Conservation (phyloP, 2,329 filamentous ascomycete species). For the Colletotrichum tabaci region DNA sequence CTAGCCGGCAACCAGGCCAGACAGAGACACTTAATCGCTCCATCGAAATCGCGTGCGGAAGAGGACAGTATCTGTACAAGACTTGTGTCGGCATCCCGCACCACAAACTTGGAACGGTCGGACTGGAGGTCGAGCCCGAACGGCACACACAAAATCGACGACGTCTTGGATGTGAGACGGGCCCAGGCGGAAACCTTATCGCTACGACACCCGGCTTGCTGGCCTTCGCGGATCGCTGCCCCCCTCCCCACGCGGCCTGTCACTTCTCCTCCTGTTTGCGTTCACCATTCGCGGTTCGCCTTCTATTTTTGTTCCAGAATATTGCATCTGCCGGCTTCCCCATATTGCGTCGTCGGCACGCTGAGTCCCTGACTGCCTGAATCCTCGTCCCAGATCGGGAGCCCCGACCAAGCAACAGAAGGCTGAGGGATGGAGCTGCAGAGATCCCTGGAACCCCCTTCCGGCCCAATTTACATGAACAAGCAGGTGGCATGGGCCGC, state of each 20-base stretch:
- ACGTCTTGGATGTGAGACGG: conserved; percentile 31
- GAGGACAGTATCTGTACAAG: no score
- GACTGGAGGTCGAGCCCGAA: conserved; percentile 10
- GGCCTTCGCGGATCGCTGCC: background rate
- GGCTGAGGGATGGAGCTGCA: background rate
- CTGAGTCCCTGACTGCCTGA: conserved; percentile 1
- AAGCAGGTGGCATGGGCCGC: conserved; percentile 17
- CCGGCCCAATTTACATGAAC: conserved; percentile 25
- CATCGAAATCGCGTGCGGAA: conserved; percentile 13
- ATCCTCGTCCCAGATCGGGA: conserved; percentile 23
- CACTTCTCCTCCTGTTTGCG: conserved; percentile 13
- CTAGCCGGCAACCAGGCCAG: background rate
- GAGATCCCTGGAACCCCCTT: conserved; percentile 19
- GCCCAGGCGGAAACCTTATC: conserved; percentile 36
- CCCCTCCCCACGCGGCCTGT: background rate
- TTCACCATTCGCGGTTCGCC: conserved; percentile 2
- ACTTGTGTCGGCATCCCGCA: background rate
- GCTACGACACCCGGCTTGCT: conserved; percentile 14
- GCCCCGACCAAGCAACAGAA: conserved; percentile 14
- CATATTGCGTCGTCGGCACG: conserved; percentile 10
- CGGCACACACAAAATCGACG: conserved; percentile 13
- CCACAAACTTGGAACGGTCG: background rate
- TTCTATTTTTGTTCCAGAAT: conserved; percentile 39
- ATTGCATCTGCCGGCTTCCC: conserved; percentile 18
- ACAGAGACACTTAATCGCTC: background rate